Evolutionary conservation across 2,329 filamentous ascomycete genomes (phyloP), one percentile per base, ranked within the genome.

Genomic region (Parastagonospora avenae): DNA sequence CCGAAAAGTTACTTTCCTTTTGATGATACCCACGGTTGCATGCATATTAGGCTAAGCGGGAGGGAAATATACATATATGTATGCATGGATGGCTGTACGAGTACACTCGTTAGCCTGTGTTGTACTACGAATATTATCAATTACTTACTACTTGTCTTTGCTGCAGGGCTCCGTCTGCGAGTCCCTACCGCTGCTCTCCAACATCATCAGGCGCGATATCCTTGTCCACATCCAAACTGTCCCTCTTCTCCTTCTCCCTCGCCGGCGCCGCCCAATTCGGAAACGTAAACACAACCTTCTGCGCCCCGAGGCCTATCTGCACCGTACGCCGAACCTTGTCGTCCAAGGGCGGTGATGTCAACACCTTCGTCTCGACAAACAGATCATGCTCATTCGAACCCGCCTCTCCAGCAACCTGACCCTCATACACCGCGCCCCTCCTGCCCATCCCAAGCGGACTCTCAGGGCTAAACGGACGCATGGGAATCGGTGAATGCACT

Each of bases 381-480:
- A 42, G 19, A 14, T 51, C 45, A 0, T 53, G 46, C 36, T 27
- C 35, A 14, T n/a, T n/a, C n/a, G n/a, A n/a, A n/a, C n/a, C n/a
- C n/a, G n/a, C n/a, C n/a, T n/a, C n/a, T n/a, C n/a, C n/a, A n/a
- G n/a, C n/a, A 24, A 3, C 19, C 19, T 24, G 19, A 24, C 19
- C 19, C 9, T 14, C 15, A 32, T 24, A 40, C 37, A 50, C 40
- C 2, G 37, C 37, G 14, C 48, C 15, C 14, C 42, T 44, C 28
- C 43, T 42, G 14, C 16, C 29, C 24, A 46, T 32, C 28, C 6
- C 36, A 15, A 48, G 43, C 2, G 40, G 42, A n/a, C 30, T 42
- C 4, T 46, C 46, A 11, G 39, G 10, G 11, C 38, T 37, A 6
- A 44, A 37, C 12, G 39, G 24, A 19, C 31, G 29, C 9, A 39